phyloP scores from a whole-genome alignment of 805 yeast genomes.

The Metschnikowia orientalis region DNA sequence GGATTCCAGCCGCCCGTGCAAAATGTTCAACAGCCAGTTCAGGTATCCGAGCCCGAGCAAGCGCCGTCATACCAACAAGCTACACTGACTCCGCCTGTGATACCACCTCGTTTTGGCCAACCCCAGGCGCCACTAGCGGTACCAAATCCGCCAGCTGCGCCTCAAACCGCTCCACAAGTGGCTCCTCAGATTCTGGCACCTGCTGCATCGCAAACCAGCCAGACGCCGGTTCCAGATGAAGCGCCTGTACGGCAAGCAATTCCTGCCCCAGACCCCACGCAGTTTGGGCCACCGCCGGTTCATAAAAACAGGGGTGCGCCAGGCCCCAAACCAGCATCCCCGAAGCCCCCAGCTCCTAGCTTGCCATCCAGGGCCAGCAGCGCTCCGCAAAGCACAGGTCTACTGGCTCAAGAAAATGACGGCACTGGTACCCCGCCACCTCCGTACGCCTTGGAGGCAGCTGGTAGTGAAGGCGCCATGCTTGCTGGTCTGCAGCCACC shows the following conservation, averaged over 20 bases:
- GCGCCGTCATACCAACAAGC: conserved; percentile 2
- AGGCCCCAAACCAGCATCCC: background rate
- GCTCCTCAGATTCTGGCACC: too few relatives aligned
- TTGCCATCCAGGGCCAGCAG: conserved; percentile 8
- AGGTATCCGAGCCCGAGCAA: conserved; percentile 2
- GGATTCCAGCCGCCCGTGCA: too few relatives aligned
- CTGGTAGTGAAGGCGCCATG: too few relatives aligned
- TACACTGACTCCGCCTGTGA: conserved; percentile 1
- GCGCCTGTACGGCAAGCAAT: too few relatives aligned
- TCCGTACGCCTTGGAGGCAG: conserved; percentile 4
- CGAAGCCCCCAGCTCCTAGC: conserved; percentile 1
- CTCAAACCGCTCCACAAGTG: too few relatives aligned
- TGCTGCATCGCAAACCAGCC: too few relatives aligned
- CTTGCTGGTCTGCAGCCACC: too few relatives aligned
- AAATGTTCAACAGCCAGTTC: conserved; percentile 4
- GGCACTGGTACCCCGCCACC: conserved; percentile 3
- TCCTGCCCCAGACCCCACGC: conserved; percentile 32
- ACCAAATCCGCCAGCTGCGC: too few relatives aligned
- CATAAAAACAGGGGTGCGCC: conserved; percentile 20
- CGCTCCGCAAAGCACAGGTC: too few relatives aligned
- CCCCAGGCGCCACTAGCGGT: background rate
- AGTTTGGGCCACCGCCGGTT: conserved; percentile 41
- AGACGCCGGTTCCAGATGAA: too few relatives aligned
- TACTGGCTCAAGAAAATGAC: background rate
- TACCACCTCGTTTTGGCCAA: conserved; percentile 1